Conservation (phyloP, 768 basidiomycete species). For the Xerocomellus dryophilus region DNA sequence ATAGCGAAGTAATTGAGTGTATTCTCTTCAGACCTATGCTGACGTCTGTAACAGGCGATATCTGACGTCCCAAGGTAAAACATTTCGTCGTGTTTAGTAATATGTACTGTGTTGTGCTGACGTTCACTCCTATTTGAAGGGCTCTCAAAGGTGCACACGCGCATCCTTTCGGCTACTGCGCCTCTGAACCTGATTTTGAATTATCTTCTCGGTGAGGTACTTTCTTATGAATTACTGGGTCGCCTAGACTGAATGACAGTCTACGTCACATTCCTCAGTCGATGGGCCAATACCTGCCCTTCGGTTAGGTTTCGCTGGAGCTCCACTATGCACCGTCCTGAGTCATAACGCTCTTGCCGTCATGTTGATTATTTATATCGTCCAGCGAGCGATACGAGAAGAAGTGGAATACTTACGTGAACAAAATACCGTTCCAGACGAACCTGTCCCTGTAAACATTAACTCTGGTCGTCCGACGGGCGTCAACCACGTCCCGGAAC, state of each 20-base stretch:
- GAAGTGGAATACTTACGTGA: constrained; percentile 16
- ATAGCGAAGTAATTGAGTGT: constrained; percentile 34
- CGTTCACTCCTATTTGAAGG: constrained; percentile 10
- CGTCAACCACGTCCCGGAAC: neutral
- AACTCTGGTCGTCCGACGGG: neutral
- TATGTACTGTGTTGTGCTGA: neutral
- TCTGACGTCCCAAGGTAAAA: constrained; percentile 20
- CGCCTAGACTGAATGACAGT: neutral
- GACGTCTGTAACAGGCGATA: constrained; percentile 18
- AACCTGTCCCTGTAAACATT: neutral
- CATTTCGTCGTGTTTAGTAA: neutral
- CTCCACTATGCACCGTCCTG: constrained; percentile 27
- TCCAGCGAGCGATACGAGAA: constrained; percentile 16
- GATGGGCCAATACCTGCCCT: constrained; percentile 26
- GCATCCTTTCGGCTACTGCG: constrained; percentile 22
- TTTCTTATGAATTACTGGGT: neutral
- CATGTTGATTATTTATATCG: constrained; percentile 23
- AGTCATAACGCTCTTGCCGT: constrained; percentile 25
- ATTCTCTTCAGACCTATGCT: neutral
- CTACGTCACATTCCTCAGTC: constrained; percentile 8
- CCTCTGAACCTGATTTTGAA: constrained; percentile 25
- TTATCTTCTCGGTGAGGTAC: constrained; percentile 24
- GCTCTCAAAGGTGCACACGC: constrained; percentile 21
- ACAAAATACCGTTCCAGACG: constrained; percentile 8
- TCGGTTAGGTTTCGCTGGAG: constrained; percentile 26